Base-by-base conservation (phyloP, 768 basidiomycete genomes). In the Panaeolus cyanescens region DNA sequence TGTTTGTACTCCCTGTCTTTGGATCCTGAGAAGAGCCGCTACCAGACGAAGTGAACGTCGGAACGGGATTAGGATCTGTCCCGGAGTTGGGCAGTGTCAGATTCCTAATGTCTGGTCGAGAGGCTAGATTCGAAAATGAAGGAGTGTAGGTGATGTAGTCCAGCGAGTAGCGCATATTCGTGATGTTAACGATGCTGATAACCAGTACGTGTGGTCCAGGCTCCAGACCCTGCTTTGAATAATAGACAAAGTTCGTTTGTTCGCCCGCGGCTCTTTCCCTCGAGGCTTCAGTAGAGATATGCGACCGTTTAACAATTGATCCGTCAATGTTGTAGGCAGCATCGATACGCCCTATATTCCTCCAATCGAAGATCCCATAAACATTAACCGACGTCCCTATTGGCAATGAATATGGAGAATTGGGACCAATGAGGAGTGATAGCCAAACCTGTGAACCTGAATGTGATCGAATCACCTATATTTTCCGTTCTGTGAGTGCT, bases 71-170 rank as follows among this genome's bases (percentile, higher is more conserved):
- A 15, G 6, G 25, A 4, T 13, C 30, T 13, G 4, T 28, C 15
- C 22, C 4, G 4, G 45, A 8, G 31, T 28, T 33, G 50, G 22
- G 36, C 31, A 54, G n/a, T 19, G 20, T 40, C 50, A 50, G 20
- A 57, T 59, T 32, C 22, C 28, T 36, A 17, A 50, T 5, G 30
- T 40, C 31, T 39, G 50, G 15, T 63, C 53, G 19, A 58, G 55
- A 12, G 67, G 69, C 65, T 67, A 70, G 36, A 9, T 40, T 63
- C 6, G 50, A 34, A 34, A 70, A 70, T 2, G 71, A 67, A n/a
- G 73, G 72, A 6, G 57, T 61, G 40, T 69, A 73, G n/a, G 71
- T 63, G 42, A 74, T 60, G 34, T 72, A 74, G 57, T 74, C 73
- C n/a, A 74, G 58, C 3, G 59, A 50, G 31, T 70, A 69, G 1